phyloP scores from a whole-genome alignment of 495 filamentous ascomycete genomes.

The Halenospora varia region DNA sequence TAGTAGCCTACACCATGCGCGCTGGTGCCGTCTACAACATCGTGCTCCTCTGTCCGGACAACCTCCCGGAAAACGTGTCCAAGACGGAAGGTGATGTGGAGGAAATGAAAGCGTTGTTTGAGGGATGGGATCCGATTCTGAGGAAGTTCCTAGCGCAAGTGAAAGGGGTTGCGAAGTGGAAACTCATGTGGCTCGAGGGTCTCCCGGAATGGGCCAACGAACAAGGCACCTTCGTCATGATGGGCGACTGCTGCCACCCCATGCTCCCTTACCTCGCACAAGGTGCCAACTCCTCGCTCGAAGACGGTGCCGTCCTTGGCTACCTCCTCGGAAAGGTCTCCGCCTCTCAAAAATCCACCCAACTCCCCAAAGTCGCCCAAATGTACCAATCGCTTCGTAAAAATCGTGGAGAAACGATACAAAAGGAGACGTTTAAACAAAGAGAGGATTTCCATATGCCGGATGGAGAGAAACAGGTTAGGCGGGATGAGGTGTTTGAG shows the following conservation, averaged over 20 bases:
- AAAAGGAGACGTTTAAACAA: conserved; percentile 47
- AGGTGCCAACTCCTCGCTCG: conserved; percentile 49
- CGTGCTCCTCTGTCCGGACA: conserved; percentile 50
- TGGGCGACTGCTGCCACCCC: conserved; percentile 62
- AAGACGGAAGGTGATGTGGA: conserved; percentile 37
- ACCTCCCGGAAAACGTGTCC: conserved; percentile 40
- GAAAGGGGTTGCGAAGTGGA: conserved; percentile 47
- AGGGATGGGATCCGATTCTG: conserved; percentile 49
- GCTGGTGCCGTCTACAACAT: conserved; percentile 52
- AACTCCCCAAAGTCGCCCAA: conserved; percentile 44
- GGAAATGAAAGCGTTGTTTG: conserved; percentile 48
- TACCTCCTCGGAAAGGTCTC: conserved; percentile 47
- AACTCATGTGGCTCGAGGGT: conserved; percentile 41
- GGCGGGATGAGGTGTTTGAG: conserved; percentile 34
- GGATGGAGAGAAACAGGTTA: conserved; percentile 45
- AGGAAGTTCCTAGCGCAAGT: conserved; percentile 41
- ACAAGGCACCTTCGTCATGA: conserved; percentile 37
- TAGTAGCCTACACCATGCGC: conserved; percentile 53
- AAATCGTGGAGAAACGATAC: conserved; percentile 52
- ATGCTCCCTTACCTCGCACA: conserved; percentile 68
- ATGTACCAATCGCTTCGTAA: conserved; percentile 61
- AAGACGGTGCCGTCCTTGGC: conserved; percentile 52
- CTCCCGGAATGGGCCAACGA: conserved; percentile 36
- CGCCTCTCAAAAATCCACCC: conserved; percentile 25
- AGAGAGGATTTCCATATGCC: conserved; percentile 51